A percentile compares a stretch with the other conserved stretches of the same genome.
Evolutionary conservation across 768 basidiomycete species (phyloP).

Genomic region (Cystofilobasidium macerans): DNA sequence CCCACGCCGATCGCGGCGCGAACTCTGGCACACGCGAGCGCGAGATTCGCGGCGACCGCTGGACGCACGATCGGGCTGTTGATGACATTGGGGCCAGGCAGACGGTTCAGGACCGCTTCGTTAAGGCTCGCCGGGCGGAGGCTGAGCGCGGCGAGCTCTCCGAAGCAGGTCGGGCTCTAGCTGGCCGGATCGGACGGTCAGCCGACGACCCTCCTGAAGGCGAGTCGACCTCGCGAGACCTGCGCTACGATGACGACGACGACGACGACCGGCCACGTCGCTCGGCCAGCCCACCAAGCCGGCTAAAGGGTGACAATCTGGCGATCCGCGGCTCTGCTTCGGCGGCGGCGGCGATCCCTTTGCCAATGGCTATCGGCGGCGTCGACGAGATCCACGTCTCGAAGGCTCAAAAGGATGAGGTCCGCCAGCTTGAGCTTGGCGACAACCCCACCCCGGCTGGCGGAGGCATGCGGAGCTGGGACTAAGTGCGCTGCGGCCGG

Average conservation of each 20-base stretch:
- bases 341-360: too few species aligned
- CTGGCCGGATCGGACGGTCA: background rate
- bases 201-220: too few species aligned
- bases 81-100: background rate
- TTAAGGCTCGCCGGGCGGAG: background rate
- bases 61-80: background rate
- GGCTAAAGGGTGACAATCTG: background rate
- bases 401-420: background rate
- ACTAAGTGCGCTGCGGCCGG: background rate
- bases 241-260: background rate
- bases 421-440: background rate
- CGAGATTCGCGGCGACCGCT: background rate
- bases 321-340: too few species aligned
- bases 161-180: background rate
- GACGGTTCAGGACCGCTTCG: background rate
- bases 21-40: constrained; percentile 1
- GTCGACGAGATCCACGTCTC: background rate
- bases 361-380: background rate
- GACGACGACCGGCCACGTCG: background rate
- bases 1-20: background rate
- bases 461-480: constrained; percentile 1
- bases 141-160: background rate
- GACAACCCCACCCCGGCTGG: background rate
- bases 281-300: background rate
- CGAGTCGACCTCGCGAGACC: background rate